phyloP scores from a whole-genome alignment of 768 basidiomycete genomes.

The Phylloporus sp. region DNA sequence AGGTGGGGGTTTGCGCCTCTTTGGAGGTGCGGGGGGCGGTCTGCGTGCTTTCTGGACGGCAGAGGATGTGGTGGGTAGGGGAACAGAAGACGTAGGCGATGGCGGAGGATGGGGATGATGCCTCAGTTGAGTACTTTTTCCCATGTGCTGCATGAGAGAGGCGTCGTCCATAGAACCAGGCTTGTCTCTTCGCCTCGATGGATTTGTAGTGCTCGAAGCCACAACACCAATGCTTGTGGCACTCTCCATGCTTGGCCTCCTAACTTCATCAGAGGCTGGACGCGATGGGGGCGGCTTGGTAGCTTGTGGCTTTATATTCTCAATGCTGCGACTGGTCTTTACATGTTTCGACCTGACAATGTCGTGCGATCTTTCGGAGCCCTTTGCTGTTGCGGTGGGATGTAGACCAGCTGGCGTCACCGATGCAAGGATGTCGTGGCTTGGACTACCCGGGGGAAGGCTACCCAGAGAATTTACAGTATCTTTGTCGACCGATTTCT shows the following conservation, averaged over 20 bases:
- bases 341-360: slow-evolving; percentile 38
- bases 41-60: slow-evolving; percentile 34
- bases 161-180: slow-evolving; percentile 25
- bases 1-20: slow-evolving; percentile 68
- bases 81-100: slow-evolving; percentile 17
- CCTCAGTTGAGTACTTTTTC: slow-evolving; percentile 17
- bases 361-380: slow-evolving; percentile 18
- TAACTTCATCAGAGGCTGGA: slow-evolving; percentile 33
- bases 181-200: slow-evolving; percentile 23
- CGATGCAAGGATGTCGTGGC: slow-evolving; percentile 38
- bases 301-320: slow-evolving; percentile 42
- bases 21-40: slow-evolving; percentile 64
- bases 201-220: slow-evolving; percentile 20
- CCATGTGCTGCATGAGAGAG: slow-evolving; percentile 15
- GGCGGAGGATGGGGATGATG: slow-evolving; percentile 12
- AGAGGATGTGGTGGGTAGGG: slow-evolving; percentile 13
- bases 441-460: slow-evolving; percentile 39
- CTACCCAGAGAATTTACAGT: slow-evolving; percentile 23
- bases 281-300: slow-evolving; percentile 29
- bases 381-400: neutral
- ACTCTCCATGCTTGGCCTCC: slow-evolving; percentile 39
- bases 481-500: slow-evolving; percentile 29
- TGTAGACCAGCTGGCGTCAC: slow-evolving; percentile 28
- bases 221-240: slow-evolving; percentile 27
- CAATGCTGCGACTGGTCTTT: slow-evolving; percentile 64